Evolutionary conservation across 169 alveolate species (phyloP), one percentile per base, ranked within the genome.

Genomic region (Plasmodium vinckei): DNA sequence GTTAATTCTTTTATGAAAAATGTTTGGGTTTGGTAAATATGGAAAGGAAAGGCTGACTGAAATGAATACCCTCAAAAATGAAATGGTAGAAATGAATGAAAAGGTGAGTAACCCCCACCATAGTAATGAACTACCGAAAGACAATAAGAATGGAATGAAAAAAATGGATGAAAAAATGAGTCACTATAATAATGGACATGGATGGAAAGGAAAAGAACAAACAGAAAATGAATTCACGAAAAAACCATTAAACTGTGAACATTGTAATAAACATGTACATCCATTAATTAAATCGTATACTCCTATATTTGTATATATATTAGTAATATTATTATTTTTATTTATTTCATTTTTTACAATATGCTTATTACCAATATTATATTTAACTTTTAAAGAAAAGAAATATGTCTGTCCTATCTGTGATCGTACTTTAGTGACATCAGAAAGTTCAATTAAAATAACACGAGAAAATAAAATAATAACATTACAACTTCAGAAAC

Each of bases 401-500:
- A 75, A 63, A 25, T 75, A 75, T 42, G 60, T 25, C 7, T 75
- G 88, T n/a, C 88, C 88, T 0, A 23, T 21, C 1, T 75, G 88
- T 19, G 21, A 63, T 12, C 61, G 64, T 19, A 75, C 60, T 2
- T 75, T 75, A 63, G 27, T 4, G 7, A 60, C 88, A 19, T 47
- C 60, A 2, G 75, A 75, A 42, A 75, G 64, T 47, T 61, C 64
- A 63, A n/a, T 75, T 75, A 47, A 75, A 75, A 42, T 75, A 67
- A 75, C 61, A 54, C 61, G 68, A 47, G 88, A 75, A 63, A 75
- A 75, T 60, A 65, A 61, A 25, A 75, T 75, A 47, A 17, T 75
- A 63, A 75, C 88, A 13, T 75, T 75, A 21, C 88, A 75, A 9
- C 60, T 75, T 67, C 75, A 73, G 19, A 75, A 75, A 47, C 63